These are phyloP conservation scores for Suillus ampliporus DNA, from an alignment of 768 basidiomycete genomes.

Conservation along the genomic window DNA sequence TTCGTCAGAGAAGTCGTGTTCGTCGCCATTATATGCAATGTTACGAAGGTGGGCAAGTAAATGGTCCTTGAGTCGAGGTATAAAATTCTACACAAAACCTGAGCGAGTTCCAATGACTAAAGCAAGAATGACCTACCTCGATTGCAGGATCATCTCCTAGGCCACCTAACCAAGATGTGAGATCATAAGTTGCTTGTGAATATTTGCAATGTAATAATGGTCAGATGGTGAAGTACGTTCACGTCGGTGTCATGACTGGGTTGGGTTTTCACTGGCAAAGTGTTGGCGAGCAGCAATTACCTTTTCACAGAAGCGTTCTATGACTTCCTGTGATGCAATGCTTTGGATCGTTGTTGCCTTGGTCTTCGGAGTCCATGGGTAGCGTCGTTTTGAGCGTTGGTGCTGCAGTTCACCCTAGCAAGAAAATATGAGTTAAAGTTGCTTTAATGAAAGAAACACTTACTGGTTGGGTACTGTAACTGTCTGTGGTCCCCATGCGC, in stretches of 20 bases:
- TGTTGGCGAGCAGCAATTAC: conserved; percentile 15
- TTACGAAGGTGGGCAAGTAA: conserved; percentile 12
- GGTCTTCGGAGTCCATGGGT: conserved; percentile 42
- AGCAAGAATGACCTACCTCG: conserved; percentile 10
- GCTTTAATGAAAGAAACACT: conserved; percentile 13
- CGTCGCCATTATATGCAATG: conserved; percentile 18
- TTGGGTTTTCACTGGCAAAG: neutral
- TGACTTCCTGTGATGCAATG: conserved; percentile 30
- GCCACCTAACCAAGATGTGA: conserved; percentile 19
- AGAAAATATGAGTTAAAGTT: neutral
- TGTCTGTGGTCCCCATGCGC: conserved; percentile 39
- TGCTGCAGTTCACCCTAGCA: conserved; percentile 46
- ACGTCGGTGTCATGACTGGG: neutral
- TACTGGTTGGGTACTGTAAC: conserved; percentile 40
- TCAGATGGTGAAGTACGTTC: neutral
- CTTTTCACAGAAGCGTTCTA: conserved; percentile 23
- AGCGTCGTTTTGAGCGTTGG: conserved; percentile 40
- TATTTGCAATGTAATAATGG: conserved; percentile 30
- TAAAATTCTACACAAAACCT: conserved; percentile 34
- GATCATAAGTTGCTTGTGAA: conserved; percentile 7
- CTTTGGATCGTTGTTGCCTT: conserved; percentile 22
- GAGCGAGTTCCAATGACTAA: neutral
- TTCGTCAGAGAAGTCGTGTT: conserved; percentile 23
- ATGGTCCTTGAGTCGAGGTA: conserved; percentile 21
- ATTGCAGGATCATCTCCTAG: conserved; percentile 34